Conservation (phyloP, 2,329 filamentous ascomycete species). For the Onygenales sp. region DNA sequence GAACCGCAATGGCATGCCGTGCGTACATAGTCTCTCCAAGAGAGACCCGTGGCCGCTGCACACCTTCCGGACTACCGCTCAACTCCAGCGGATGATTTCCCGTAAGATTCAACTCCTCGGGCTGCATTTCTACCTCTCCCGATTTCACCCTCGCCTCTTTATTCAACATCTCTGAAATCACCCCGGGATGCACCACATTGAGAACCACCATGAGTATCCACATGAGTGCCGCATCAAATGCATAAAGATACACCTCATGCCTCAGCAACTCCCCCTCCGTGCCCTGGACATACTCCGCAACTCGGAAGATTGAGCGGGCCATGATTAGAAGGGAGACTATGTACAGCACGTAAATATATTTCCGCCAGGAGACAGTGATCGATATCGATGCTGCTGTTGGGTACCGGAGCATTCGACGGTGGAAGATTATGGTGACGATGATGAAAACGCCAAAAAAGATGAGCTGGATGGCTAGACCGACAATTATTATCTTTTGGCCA, state of each 20-base stretch:
- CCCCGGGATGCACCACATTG: conserved; percentile 2
- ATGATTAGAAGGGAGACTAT: conserved; percentile 11
- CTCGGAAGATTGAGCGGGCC: conserved; percentile 13
- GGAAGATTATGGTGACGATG: conserved; percentile 7
- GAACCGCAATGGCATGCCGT: too few relatives aligned
- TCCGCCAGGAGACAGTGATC: neutral
- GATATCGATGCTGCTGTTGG: neutral
- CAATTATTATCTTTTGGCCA: conserved; percentile 38
- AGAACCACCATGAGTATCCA: conserved; percentile 7
- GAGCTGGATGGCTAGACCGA: conserved; percentile 42
- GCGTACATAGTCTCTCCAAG: too few relatives aligned
- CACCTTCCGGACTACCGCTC: too few relatives aligned
- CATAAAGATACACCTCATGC: conserved; percentile 13
- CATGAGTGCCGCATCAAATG: conserved; percentile 15
- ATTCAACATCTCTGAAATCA: too few relatives aligned
- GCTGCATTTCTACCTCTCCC: too few relatives aligned
- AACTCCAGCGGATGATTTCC: too few relatives aligned
- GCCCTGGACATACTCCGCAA: conserved; percentile 14
- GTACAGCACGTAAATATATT: conserved; percentile 8
- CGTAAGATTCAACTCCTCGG: too few relatives aligned
- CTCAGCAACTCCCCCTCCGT: conserved; percentile 11
- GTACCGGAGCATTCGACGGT: neutral
- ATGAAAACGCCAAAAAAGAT: conserved; percentile 45
- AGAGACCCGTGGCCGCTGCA: too few relatives aligned
- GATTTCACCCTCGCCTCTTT: too few relatives aligned